phyloP scores from a whole-genome alignment of 257 asterid species.

The Linderniella brevidens region DNA sequence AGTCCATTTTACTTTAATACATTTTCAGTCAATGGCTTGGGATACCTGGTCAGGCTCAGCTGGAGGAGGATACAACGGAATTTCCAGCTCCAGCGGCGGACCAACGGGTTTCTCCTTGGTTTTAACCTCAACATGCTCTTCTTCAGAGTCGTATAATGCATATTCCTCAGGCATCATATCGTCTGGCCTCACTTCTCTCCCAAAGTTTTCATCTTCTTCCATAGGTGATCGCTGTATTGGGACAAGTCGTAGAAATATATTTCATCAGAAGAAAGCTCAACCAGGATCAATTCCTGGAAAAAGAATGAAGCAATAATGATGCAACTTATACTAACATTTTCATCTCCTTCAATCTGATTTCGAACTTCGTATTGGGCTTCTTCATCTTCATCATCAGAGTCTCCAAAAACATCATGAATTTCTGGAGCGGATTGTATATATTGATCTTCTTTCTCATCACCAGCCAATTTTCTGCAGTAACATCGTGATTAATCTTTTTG shows the following conservation, averaged over 20 bases:
- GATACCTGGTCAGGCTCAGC: slow-evolving; percentile 58
- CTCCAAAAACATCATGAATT: slow-evolving; percentile 86
- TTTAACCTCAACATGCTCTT: slow-evolving; percentile 54
- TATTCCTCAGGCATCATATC: slow-evolving; percentile 88
- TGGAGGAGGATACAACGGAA: slow-evolving; percentile 76
- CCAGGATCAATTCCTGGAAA: neutral
- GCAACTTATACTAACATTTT: slow-evolving; percentile 22
- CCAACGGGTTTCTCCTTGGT: slow-evolving; percentile 80
- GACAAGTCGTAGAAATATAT: slow-evolving; percentile 1
- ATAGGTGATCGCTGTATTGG: slow-evolving; percentile 46
- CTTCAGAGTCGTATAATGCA: slow-evolving; percentile 77
- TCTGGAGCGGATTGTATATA: slow-evolving; percentile 56
- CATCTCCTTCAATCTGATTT: slow-evolving; percentile 34
- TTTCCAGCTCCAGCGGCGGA: slow-evolving; percentile 88
- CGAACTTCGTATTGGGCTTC: slow-evolving; percentile 31
- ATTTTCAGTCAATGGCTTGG: too few relatives aligned
- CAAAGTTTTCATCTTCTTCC: slow-evolving; percentile 54
- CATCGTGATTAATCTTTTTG: too few relatives aligned
- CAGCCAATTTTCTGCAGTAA: slow-evolving; percentile 29
- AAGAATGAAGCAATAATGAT: slow-evolving; percentile 6
- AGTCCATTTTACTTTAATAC: too few relatives aligned
- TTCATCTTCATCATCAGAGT: slow-evolving; percentile 81
- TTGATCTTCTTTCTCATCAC: slow-evolving; percentile 45
- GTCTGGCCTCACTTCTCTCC: slow-evolving; percentile 60
- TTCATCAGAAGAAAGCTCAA: slow-evolving; percentile 3